Conservation (phyloP, 257 asterid genomes). For the Cinchona pubescens region DNA sequence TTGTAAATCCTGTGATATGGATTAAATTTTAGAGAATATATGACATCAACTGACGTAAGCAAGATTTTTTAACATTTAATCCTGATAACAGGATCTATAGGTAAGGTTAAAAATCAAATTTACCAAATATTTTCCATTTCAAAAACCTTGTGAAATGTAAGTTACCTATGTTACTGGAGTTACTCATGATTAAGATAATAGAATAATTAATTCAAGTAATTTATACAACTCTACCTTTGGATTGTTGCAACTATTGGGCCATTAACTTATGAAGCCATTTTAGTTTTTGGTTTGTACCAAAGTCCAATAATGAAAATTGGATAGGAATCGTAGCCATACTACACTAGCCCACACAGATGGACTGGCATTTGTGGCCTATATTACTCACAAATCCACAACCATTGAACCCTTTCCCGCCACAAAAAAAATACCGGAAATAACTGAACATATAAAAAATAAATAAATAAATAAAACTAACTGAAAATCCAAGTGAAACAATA, state of each 20-base stretch:
- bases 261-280: too few relatives aligned
- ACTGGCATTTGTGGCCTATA: slow-evolving; percentile 44
- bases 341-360: slow-evolving; percentile 16
- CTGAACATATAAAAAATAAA: slow-evolving; percentile 20
- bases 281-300: not conserved
- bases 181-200: too few relatives aligned
- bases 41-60: too few relatives aligned
- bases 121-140: too few relatives aligned
- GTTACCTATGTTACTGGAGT: too few relatives aligned
- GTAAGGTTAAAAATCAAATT: too few relatives aligned
- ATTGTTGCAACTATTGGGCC: not conserved
- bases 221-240: not conserved
- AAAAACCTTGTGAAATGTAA: too few relatives aligned
- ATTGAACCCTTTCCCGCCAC: slow-evolving; percentile 51
- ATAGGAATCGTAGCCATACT: not conserved
- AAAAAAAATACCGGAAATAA: slow-evolving; percentile 55
- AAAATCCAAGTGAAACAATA: slow-evolving; percentile 2
- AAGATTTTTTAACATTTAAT: too few relatives aligned
- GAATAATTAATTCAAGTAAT: not conserved
- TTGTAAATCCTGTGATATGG: too few relatives aligned
- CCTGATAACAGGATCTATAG: too few relatives aligned
- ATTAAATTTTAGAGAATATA: too few relatives aligned
- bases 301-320: not conserved
- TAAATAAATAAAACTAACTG: slow-evolving; percentile 6
- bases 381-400: slow-evolving; percentile 30